A percentile compares a stretch with the other conserved stretches of the same genome.
These are phyloP conservation scores for Trichoderma guizhouense DNA, from an alignment of 2,329 filamentous ascomycete genomes.

Conservation along the genomic window DNA sequence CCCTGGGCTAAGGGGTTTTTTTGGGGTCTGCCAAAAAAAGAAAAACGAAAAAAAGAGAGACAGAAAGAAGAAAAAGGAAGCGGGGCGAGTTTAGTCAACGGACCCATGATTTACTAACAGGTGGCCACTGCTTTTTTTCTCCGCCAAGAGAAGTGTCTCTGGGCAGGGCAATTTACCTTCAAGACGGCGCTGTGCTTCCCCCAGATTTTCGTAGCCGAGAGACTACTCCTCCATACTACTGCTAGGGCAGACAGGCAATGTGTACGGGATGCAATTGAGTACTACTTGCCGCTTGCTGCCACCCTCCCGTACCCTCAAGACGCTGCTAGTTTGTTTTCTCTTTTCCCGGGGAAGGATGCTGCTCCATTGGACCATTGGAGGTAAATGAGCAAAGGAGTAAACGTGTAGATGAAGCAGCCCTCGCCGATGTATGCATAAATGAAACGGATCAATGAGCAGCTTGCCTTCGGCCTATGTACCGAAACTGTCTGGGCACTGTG, in stretches of 20 bases:
- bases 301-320: not conserved
- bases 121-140: slow-evolving; percentile 10
- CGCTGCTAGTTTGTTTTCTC: not conserved
- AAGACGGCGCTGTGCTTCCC: slow-evolving; percentile 10
- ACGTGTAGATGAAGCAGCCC: not conserved
- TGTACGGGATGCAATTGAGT: not conserved
- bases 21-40: not conserved
- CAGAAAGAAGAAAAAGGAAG: not conserved
- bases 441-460: not conserved
- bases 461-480: not conserved
- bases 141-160: not conserved
- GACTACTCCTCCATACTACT: not conserved
- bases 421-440: not conserved
- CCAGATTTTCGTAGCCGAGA: slow-evolving; percentile 13
- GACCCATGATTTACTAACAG: slow-evolving; percentile 7
- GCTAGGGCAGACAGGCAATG: not conserved
- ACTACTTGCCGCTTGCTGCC: not conserved
- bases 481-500: not conserved
- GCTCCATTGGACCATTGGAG: not conserved
- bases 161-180: not conserved
- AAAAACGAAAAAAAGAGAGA: not conserved
- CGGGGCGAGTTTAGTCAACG: not conserved
- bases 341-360: not conserved
- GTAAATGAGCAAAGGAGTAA: not conserved
- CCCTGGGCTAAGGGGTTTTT: not conserved